Conservation (phyloP, 2,329 filamentous ascomycete species). For the Fusarium falciforme region DNA sequence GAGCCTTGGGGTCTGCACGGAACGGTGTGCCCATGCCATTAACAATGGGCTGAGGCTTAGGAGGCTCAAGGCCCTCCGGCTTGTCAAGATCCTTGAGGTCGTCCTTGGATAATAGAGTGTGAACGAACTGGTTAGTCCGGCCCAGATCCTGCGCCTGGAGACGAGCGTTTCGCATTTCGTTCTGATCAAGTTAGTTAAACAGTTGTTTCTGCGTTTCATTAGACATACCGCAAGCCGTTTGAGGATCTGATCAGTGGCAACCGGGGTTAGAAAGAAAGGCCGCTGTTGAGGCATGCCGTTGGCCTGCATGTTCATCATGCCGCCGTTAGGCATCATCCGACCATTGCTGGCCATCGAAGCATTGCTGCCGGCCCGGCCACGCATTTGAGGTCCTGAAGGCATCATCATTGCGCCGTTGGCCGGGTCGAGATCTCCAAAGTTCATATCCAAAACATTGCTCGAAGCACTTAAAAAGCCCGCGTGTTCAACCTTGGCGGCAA, state of each 20-base stretch:
- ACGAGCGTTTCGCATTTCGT: slow-evolving; percentile 89
- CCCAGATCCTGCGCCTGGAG: slow-evolving; percentile 88
- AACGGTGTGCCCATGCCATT: slow-evolving; percentile 66
- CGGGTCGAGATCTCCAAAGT: slow-evolving; percentile 91
- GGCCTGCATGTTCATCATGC: slow-evolving; percentile 58
- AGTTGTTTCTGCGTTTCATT: neutral
- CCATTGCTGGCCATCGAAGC: slow-evolving; percentile 71
- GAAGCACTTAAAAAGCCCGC: slow-evolving; percentile 83
- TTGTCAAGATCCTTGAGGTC: slow-evolving; percentile 69
- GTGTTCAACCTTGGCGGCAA: slow-evolving; percentile 95
- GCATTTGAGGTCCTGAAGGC: slow-evolving; percentile 74
- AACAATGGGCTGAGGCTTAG: slow-evolving; percentile 59
- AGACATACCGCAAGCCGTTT: slow-evolving; percentile 64
- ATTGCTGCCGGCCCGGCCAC: slow-evolving; percentile 77
- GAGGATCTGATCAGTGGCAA: slow-evolving; percentile 94
- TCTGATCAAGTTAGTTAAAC: slow-evolving; percentile 60
- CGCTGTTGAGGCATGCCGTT: slow-evolving; percentile 78
- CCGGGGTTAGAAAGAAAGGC: slow-evolving; percentile 87
- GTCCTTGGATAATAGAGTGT: slow-evolving; percentile 79
- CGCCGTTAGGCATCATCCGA: slow-evolving; percentile 66
- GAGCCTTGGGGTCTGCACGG: slow-evolving; percentile 80
- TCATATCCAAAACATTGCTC: slow-evolving; percentile 86
- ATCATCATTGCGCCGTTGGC: slow-evolving; percentile 80
- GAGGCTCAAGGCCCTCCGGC: slow-evolving; percentile 58
- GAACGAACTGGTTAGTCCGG: slow-evolving; percentile 84